Conservation (phyloP, 2,329 filamentous ascomycete genomes). For the Aspergillus calidoustus region DNA sequence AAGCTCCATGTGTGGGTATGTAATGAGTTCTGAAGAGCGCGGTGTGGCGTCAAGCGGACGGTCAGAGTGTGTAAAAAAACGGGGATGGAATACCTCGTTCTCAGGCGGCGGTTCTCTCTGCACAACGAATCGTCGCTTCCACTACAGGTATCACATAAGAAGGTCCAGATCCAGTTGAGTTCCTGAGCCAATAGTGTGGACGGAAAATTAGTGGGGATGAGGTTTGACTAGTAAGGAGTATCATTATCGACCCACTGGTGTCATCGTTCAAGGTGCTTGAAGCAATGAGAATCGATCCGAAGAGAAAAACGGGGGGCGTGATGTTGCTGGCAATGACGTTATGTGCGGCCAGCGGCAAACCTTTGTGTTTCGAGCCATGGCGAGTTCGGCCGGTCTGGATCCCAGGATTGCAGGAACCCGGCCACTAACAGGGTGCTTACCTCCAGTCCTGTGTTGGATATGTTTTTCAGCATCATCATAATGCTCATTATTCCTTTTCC, state of each 20-base stretch:
- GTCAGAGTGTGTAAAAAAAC: slow-evolving; percentile 4
- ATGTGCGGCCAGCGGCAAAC: slow-evolving; percentile 26
- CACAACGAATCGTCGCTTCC: slow-evolving; percentile 9
- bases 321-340: slow-evolving; percentile 37
- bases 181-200: slow-evolving; percentile 23
- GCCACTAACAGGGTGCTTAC: slow-evolving; percentile 6
- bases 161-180: slow-evolving; percentile 18
- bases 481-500: not conserved
- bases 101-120: slow-evolving; percentile 12
- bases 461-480: not conserved
- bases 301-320: slow-evolving; percentile 28
- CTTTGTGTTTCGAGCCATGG: slow-evolving; percentile 14
- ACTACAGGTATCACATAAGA: slow-evolving; percentile 17
- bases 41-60: slow-evolving; percentile 11
- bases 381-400: slow-evolving; percentile 26
- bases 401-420: slow-evolving; percentile 17
- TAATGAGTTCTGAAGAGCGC: slow-evolving; percentile 2
- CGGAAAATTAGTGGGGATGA: slow-evolving; percentile 21
- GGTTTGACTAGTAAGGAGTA: slow-evolving; percentile 25
- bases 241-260: slow-evolving; percentile 24
- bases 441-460: not conserved
- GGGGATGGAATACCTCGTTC: slow-evolving; percentile 14
- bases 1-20: not conserved
- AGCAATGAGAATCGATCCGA: slow-evolving; percentile 20
- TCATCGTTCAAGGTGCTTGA: slow-evolving; percentile 20